Percentiles rank a stretch among this genome's conserved stretches.
Conservation (phyloP, 495 filamentous ascomycete species). For the Friedmanniomyces simplex region DNA sequence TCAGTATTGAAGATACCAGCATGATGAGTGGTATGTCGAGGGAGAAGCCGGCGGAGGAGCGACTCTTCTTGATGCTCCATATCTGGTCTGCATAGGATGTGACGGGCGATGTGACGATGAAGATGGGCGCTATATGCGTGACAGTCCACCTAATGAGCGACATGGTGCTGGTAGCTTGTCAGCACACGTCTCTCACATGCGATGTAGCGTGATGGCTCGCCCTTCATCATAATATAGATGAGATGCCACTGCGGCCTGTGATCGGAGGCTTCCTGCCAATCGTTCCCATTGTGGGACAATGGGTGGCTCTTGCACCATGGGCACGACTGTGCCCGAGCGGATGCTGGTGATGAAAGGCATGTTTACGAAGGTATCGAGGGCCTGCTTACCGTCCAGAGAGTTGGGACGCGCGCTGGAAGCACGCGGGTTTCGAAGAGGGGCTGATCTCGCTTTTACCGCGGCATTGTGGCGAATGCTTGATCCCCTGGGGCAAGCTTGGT, state of each 20-base stretch:
- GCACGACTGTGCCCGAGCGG: background rate
- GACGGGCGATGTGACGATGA: slow-evolving; percentile 68
- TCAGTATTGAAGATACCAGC: slow-evolving; percentile 85
- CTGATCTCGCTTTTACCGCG: background rate
- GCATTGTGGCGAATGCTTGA: background rate
- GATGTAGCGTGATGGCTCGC: background rate
- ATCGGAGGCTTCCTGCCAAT: background rate
- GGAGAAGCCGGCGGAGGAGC: slow-evolving; percentile 81
- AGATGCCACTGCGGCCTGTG: background rate
- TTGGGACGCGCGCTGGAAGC: background rate
- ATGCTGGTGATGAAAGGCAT: background rate
- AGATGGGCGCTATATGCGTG: slow-evolving; percentile 31
- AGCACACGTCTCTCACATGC: background rate
- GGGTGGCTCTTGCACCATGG: background rate
- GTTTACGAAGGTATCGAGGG: background rate
- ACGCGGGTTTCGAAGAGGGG: background rate
- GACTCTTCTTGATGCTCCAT: slow-evolving; percentile 68
- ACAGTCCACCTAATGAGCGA: slow-evolving; percentile 20
- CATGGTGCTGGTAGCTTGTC: slow-evolving; percentile 5
- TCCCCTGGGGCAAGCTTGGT: no score
- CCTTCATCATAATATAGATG: background rate
- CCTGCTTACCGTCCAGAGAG: background rate
- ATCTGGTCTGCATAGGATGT: slow-evolving; percentile 90
- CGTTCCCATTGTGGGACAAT: background rate
- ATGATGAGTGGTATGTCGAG: slow-evolving; percentile 92